phyloP scores from a whole-genome alignment of 148 eudicot genomes.

The Spergularia bocconei region DNA sequence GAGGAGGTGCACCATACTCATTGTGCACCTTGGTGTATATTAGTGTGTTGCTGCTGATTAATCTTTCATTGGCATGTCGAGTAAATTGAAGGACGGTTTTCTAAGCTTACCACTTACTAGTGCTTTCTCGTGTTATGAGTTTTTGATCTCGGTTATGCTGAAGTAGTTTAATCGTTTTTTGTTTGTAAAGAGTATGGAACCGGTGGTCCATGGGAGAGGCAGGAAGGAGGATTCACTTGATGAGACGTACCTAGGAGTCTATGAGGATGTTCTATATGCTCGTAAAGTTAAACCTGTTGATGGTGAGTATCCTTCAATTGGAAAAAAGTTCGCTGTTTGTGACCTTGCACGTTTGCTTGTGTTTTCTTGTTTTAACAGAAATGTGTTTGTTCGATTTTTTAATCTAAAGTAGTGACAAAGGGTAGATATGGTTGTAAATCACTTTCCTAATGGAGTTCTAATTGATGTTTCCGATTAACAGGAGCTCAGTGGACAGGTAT shows the following conservation, averaged over 20 bases:
- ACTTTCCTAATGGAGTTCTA: conserved; percentile 5
- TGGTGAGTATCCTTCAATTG: conserved; percentile 38
- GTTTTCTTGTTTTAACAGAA: background rate
- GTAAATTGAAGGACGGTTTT: background rate
- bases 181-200: conserved; percentile 54
- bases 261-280: conserved; percentile 78
- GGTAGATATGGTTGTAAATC: background rate
- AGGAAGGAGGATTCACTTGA: conserved; percentile 72
- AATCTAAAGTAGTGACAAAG: background rate
- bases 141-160: background rate
- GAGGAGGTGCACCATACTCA: no score
- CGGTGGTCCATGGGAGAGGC: conserved; percentile 85
- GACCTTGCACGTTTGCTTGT: background rate
- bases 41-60: no score
- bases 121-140: background rate
- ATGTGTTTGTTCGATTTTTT: background rate
- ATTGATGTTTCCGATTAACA: conserved; percentile 19
- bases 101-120: background rate
- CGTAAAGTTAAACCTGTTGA: conserved; percentile 77
- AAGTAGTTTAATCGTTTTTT: conserved; percentile 1
- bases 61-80: background rate
- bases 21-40: no score
- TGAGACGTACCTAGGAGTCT: conserved; percentile 84
- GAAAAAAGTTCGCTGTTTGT: background rate
- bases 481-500: conserved; percentile 99